phyloP scores from a whole-genome alignment of 1,139 yeast species.

The Protomyces macrosporus region DNA sequence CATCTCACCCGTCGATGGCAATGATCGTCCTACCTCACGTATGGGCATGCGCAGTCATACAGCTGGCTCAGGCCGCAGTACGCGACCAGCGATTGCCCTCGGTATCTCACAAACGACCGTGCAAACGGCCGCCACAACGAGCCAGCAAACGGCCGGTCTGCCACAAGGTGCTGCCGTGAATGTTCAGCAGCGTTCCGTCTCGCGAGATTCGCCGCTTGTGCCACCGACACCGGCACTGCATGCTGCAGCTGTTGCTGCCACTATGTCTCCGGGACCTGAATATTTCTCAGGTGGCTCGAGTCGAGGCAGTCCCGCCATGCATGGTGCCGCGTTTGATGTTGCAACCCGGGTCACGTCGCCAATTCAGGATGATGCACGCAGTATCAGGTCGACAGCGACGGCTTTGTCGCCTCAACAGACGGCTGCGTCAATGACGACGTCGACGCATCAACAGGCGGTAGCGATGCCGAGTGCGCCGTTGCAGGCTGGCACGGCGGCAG shows the following conservation, averaged over 20 bases:
- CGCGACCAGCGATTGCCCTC: constrained; percentile 11
- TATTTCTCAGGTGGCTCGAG: not conserved
- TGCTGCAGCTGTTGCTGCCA: not conserved
- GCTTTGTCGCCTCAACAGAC: no score
- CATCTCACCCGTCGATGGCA: not conserved
- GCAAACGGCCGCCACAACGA: not conserved
- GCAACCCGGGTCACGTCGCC: not conserved
- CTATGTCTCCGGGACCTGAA: not conserved
- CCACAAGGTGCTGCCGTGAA: no score
- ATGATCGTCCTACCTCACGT: not conserved
- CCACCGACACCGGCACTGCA: not conserved
- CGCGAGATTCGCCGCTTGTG: not conserved
- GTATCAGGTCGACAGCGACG: not conserved
- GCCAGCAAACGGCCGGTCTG: no score
- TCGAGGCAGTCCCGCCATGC: not conserved
- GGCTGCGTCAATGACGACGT: no score
- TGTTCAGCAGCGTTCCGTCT: no score
- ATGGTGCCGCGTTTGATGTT: not conserved
- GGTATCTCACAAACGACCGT: constrained; percentile 23
- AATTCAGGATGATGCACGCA: not conserved
- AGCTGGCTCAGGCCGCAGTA: not conserved
- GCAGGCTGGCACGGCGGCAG: not conserved
- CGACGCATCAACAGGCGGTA: no score
- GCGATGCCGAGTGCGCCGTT: not conserved
- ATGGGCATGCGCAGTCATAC: not conserved